phyloP scores from a whole-genome alignment of 495 filamentous ascomycete species.

The Hyaloscypha variabilis region DNA sequence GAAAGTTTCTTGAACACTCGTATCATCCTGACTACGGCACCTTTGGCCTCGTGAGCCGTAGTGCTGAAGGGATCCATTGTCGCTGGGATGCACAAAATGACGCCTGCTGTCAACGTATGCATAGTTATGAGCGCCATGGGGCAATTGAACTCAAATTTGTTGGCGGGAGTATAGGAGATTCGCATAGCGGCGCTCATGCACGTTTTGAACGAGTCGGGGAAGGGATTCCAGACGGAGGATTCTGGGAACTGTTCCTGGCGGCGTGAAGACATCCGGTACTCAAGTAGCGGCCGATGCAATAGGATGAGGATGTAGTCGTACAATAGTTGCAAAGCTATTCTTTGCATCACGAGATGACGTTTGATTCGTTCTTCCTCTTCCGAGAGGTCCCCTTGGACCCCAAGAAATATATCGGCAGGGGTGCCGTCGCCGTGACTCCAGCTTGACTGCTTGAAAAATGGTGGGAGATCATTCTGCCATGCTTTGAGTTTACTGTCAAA shows the following conservation, averaged over 20 bases:
- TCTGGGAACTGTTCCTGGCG: not conserved
- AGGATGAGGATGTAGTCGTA: not conserved
- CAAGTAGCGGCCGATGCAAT: not conserved
- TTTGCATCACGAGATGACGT: not conserved
- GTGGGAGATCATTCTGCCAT: not conserved
- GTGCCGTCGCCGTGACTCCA: not conserved
- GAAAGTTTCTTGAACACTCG: not conserved
- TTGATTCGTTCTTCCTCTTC: not conserved
- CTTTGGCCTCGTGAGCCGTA: not conserved
- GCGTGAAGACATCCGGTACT: not conserved
- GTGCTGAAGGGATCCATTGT: not conserved
- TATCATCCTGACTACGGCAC: not conserved
- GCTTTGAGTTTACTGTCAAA: not conserved
- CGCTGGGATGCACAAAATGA: not conserved
- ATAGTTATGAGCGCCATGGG: not conserved
- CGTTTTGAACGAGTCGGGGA: not conserved
- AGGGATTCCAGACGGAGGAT: not conserved
- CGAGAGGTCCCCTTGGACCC: not conserved
- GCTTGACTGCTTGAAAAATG: not conserved
- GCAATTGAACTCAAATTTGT: not conserved
- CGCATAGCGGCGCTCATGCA: not conserved
- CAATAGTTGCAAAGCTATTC: not conserved
- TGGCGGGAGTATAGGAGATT: not conserved
- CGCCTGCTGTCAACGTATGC: not conserved
- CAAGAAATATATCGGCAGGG: not conserved